Percentiles rank a stretch among this genome's conserved stretches.
Evolutionary conservation across 2,329 filamentous ascomycete species (phyloP).

Genomic region (Talaromyces sp.): DNA sequence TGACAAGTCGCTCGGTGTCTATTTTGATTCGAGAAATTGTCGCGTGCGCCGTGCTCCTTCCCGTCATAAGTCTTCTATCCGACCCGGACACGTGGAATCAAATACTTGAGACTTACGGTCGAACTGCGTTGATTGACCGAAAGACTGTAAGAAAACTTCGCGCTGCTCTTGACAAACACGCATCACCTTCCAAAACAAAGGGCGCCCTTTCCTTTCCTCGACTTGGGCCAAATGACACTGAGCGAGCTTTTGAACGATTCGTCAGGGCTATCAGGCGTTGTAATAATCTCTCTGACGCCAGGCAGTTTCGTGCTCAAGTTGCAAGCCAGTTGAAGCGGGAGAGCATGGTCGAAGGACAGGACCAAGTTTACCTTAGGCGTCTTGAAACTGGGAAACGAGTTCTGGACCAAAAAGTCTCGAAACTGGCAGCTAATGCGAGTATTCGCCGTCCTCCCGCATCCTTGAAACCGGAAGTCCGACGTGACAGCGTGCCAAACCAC

Average conservation of each 20-base stretch:
- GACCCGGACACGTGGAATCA: conserved; percentile 99
- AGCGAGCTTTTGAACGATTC: conserved; percentile 91
- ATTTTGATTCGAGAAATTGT: conserved; percentile 84
- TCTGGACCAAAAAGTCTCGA: conserved; percentile 82
- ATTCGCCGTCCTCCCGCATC: conserved; percentile 33
- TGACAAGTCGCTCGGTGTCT: conserved; percentile 75
- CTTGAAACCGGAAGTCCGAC: conserved; percentile 30
- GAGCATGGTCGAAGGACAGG: conserved; percentile 70
- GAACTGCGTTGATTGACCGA: conserved; percentile 85
- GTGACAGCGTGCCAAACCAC: conserved; percentile 55
- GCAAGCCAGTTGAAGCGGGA: conserved; percentile 88
- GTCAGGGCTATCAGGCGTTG: conserved; percentile 84
- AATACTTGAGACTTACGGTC: conserved; percentile 82
- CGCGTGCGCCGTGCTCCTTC: conserved; percentile 84
- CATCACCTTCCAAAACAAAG: conserved; percentile 69
- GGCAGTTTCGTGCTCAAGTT: conserved; percentile 87
- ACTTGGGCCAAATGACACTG: conserved; percentile 76
- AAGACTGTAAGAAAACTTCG: conserved; percentile 91
- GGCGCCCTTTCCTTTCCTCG: conserved; percentile 72
- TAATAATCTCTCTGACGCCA: conserved; percentile 87
- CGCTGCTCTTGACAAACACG: conserved; percentile 89
- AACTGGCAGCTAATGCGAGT: conserved; percentile 67
- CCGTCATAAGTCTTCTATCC: conserved; percentile 72
- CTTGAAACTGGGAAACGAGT: conserved; percentile 87
- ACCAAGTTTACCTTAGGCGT: conserved; percentile 80